phyloP scores from a whole-genome alignment of 2,329 filamentous ascomycete genomes.

The Trichophyton simii region DNA sequence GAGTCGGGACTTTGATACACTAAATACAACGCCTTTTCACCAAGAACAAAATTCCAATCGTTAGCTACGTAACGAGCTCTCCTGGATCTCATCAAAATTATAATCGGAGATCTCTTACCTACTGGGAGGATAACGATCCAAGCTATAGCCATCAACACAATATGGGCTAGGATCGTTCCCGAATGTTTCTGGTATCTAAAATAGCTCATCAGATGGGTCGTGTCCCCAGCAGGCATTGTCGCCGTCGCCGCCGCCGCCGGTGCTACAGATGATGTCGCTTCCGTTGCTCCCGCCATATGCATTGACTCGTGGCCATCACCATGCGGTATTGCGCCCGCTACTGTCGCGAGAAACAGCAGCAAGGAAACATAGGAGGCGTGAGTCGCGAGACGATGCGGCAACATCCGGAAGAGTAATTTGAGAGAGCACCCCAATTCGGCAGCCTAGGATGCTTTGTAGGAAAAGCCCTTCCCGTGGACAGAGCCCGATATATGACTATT shows the following conservation, averaged over 20 bases:
- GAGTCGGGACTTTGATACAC: constrained; percentile 63
- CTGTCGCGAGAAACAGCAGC: constrained; percentile 13
- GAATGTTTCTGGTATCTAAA: constrained; percentile 31
- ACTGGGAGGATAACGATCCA: constrained; percentile 64
- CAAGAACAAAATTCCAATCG: constrained; percentile 1
- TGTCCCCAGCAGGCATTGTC: constrained; percentile 20
- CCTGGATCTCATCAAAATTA: background rate
- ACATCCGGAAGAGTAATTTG: background rate
- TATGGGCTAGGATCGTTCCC: constrained; percentile 52
- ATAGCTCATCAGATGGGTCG: constrained; percentile 29
- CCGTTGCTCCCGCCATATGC: constrained; percentile 22
- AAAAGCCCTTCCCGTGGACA: background rate
- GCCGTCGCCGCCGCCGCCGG: constrained; percentile 13
- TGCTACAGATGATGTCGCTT: constrained; percentile 9
- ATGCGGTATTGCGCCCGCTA: constrained; percentile 24
- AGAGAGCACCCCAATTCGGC: background rate
- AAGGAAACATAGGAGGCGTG: background rate
- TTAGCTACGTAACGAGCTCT: constrained; percentile 3
- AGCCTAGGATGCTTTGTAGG: background rate
- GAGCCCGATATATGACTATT: background rate
- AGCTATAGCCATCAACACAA: constrained; percentile 54
- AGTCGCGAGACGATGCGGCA: background rate
- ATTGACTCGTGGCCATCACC: constrained; percentile 22
- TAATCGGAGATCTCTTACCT: constrained; percentile 40
- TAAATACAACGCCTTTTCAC: constrained; percentile 64